Evolutionary conservation across 1,284 basidiomycete genomes (phyloP).

Genomic region (Malassezia pachydermatis): DNA sequence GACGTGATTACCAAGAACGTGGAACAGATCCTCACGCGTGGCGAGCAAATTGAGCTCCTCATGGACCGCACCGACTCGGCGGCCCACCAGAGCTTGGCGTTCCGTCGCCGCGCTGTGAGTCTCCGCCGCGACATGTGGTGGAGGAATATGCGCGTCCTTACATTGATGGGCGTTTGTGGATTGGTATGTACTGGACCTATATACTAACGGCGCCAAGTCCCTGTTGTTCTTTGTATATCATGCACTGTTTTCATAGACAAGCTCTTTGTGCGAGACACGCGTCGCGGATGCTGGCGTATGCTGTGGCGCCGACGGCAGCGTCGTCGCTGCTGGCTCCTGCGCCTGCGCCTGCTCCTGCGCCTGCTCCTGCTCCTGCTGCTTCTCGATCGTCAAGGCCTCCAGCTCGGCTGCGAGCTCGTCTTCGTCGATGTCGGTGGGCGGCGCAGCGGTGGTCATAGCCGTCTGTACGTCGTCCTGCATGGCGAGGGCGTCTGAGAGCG

Average conservation of each 20-base stretch:
- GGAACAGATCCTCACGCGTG: slow-evolving; percentile 73
- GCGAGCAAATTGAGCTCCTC: slow-evolving; percentile 87
- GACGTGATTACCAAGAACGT: slow-evolving; percentile 73
- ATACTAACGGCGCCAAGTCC: no score
- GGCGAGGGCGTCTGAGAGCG: slow-evolving; percentile 67
- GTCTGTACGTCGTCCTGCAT: slow-evolving; percentile 73
- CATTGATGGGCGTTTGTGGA: slow-evolving; percentile 48
- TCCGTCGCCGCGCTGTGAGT: slow-evolving; percentile 74
- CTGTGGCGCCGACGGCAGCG: slow-evolving; percentile 1
- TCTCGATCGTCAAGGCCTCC: slow-evolving; percentile 9
- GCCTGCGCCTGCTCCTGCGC: not conserved
- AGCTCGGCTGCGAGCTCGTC: slow-evolving; percentile 45
- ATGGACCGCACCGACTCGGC: slow-evolving; percentile 96
- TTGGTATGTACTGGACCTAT: not conserved
- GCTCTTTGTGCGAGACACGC: not conserved
- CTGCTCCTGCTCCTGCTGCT: not conserved
- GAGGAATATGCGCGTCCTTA: slow-evolving; percentile 60
- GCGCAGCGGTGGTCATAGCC: slow-evolving; percentile 59
- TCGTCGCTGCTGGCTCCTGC: not conserved
- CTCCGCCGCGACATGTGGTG: slow-evolving; percentile 93
- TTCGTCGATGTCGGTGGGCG: slow-evolving; percentile 49
- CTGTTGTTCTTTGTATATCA: slow-evolving; percentile 10
- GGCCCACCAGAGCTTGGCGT: slow-evolving; percentile 89
- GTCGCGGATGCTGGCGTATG: not conserved
- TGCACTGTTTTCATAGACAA: slow-evolving; percentile 4